phyloP scores from a whole-genome alignment of 2,329 filamentous ascomycete genomes.

The Saccharata proteae region DNA sequence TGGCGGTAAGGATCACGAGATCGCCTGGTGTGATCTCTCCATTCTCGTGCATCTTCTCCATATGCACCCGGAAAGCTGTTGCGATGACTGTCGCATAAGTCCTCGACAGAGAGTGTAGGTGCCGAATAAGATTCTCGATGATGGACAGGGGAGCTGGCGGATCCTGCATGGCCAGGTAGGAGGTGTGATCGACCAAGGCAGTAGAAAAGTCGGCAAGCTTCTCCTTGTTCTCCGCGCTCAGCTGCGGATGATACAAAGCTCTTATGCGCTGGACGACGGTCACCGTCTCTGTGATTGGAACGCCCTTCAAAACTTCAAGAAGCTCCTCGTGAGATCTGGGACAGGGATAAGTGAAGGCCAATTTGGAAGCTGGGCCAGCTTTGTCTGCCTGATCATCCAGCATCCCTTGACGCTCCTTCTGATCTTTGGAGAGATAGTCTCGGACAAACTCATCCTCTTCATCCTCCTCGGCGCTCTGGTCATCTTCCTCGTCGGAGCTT shows the following conservation, averaged over 20 bases:
- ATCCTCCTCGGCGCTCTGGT: slow-evolving; percentile 24
- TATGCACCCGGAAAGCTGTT: slow-evolving; percentile 61
- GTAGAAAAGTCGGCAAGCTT: slow-evolving; percentile 60
- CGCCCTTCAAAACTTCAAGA: slow-evolving; percentile 47
- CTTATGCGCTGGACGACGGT: slow-evolving; percentile 80
- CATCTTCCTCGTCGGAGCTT: slow-evolving; percentile 18
- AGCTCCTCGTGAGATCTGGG: slow-evolving; percentile 69
- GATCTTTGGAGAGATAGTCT: slow-evolving; percentile 24
- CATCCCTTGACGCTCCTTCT: slow-evolving; percentile 31
- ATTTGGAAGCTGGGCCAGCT: slow-evolving; percentile 37
- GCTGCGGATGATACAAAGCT: slow-evolving; percentile 80
- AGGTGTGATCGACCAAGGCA: slow-evolving; percentile 55
- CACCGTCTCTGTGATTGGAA: slow-evolving; percentile 55
- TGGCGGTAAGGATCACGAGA: slow-evolving; percentile 68
- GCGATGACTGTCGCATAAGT: slow-evolving; percentile 69
- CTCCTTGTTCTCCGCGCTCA: slow-evolving; percentile 73
- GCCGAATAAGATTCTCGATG: slow-evolving; percentile 70
- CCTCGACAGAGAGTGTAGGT: slow-evolving; percentile 86
- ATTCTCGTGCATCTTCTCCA: slow-evolving; percentile 44
- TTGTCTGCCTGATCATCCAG: slow-evolving; percentile 36
- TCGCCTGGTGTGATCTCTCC: slow-evolving; percentile 55
- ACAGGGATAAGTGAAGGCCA: slow-evolving; percentile 80
- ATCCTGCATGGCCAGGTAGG: slow-evolving; percentile 41
- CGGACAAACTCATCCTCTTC: slow-evolving; percentile 37
- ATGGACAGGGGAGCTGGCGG: slow-evolving; percentile 49